Evolutionary conservation across 2,329 filamentous ascomycete species (phyloP).

Genomic region (Fusarium penzigii): DNA sequence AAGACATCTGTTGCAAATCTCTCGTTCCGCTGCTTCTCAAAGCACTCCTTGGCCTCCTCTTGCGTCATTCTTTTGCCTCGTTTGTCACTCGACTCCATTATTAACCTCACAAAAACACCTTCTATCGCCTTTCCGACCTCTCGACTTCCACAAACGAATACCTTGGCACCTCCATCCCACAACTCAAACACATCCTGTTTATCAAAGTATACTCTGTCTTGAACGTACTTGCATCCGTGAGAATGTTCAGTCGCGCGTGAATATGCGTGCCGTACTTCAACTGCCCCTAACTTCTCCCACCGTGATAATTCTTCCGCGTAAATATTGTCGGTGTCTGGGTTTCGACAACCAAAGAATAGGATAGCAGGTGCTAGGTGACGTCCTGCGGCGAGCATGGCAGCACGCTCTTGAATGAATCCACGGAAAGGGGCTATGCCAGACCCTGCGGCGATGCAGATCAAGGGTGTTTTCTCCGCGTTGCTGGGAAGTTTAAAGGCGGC

Average conservation of each 20-base stretch:
- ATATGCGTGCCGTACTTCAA: slow-evolving; percentile 62
- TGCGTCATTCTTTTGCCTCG: slow-evolving; percentile 31
- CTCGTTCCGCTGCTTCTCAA: slow-evolving; percentile 52
- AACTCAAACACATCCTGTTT: slow-evolving; percentile 37
- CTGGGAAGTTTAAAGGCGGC: slow-evolving; percentile 53
- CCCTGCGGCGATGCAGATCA: slow-evolving; percentile 54
- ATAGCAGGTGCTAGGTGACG: slow-evolving; percentile 59
- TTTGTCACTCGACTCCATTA: slow-evolving; percentile 32
- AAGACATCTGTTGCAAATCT: slow-evolving; percentile 64
- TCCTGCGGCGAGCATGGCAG: slow-evolving; percentile 50
- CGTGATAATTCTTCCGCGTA: slow-evolving; percentile 58
- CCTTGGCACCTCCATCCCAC: slow-evolving; percentile 49
- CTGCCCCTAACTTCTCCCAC: slow-evolving; percentile 54
- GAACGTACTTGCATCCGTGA: slow-evolving; percentile 50
- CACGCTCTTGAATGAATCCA: slow-evolving; percentile 64
- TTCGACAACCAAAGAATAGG: slow-evolving; percentile 66
- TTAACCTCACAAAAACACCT: slow-evolving; percentile 38
- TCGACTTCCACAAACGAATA: slow-evolving; percentile 66
- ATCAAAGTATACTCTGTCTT: slow-evolving; percentile 44
- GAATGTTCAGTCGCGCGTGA: slow-evolving; percentile 42
- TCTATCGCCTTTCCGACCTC: slow-evolving; percentile 51
- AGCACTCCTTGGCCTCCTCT: slow-evolving; percentile 47
- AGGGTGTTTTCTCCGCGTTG: slow-evolving; percentile 45
- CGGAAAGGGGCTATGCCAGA: slow-evolving; percentile 64
- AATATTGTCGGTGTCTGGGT: slow-evolving; percentile 55